phyloP scores from a whole-genome alignment of 352 stramenopile species.

The Achlya hypogyna region DNA sequence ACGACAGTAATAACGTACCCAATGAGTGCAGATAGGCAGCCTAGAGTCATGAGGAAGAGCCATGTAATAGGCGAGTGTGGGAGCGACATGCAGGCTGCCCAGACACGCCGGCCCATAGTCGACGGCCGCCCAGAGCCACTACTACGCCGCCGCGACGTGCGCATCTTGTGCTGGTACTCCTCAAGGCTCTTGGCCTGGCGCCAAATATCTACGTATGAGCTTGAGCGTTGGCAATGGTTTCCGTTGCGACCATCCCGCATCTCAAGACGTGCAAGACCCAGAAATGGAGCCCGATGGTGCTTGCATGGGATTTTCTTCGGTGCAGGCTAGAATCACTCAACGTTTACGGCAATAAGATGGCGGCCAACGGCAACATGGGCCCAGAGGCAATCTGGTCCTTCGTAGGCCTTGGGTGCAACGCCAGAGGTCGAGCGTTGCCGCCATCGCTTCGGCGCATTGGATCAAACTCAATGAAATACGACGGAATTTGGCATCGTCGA shows the following conservation, averaged over 20 bases:
- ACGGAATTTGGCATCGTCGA: too few species aligned
- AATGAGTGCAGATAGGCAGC: constrained; percentile 45
- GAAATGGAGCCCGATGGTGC: not conserved
- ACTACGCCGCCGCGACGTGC: not conserved
- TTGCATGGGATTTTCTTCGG: not conserved
- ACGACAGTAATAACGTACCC: constrained; percentile 28
- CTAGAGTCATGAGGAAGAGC: constrained; percentile 60
- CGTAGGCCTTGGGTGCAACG: not conserved
- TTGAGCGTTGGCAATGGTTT: not conserved
- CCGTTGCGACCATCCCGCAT: not conserved
- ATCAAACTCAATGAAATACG: too few species aligned
- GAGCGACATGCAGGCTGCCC: constrained; percentile 46
- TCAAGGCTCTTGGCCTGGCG: not conserved
- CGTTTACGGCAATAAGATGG: too few species aligned
- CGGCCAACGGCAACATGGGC: too few species aligned
- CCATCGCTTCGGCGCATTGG: too few species aligned
- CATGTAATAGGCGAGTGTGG: constrained; percentile 75
- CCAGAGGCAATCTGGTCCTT: too few species aligned
- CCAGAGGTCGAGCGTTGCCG: too few species aligned
- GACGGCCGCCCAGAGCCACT: not conserved
- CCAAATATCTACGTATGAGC: constrained; percentile 6
- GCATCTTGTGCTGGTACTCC: constrained; percentile 14
- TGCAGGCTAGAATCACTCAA: not conserved
- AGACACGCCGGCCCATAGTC: not conserved
- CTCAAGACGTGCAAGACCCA: not conserved